phyloP scores from a whole-genome alignment of 2,329 filamentous ascomycete species.

The Cladophialophora chaetospira region DNA sequence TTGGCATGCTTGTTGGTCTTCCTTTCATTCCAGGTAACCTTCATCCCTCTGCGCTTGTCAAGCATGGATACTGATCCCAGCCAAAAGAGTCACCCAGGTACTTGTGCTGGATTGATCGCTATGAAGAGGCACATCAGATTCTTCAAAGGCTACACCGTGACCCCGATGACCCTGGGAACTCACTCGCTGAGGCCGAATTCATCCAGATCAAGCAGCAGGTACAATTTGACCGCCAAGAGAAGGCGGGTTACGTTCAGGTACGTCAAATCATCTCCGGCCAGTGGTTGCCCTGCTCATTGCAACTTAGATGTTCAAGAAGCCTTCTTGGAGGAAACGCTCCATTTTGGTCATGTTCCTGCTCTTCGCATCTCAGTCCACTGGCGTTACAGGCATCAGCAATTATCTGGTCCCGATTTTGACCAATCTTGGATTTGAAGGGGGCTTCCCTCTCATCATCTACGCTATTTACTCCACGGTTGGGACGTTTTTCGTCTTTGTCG shows the following conservation, averaged over 20 bases:
- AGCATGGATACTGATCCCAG: no score
- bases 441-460: slow-evolving; percentile 46
- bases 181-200: slow-evolving; percentile 3
- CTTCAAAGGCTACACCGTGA: slow-evolving; percentile 2
- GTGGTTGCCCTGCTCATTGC: neutral
- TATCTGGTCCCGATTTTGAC: slow-evolving; percentile 44
- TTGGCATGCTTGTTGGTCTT: slow-evolving; percentile 1
- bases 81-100: no score
- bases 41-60: no score
- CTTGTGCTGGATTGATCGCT: no score
- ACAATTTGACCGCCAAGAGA: slow-evolving; percentile 14
- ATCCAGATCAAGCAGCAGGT: slow-evolving; percentile 16
- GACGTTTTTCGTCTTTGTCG: slow-evolving; percentile 62
- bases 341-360: slow-evolving; percentile 11
- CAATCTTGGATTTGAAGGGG: slow-evolving; percentile 39
- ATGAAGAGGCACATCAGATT: slow-evolving; percentile 9
- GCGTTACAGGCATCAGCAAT: slow-evolving; percentile 35
- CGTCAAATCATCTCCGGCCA: neutral
- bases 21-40: slow-evolving; percentile 19
- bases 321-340: slow-evolving; percentile 11
- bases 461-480: slow-evolving; percentile 41
- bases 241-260: slow-evolving; percentile 2
- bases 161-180: neutral
- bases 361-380: neutral
- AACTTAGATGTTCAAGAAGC: slow-evolving; percentile 20